Evolutionary conservation across 768 basidiomycete genomes (phyloP).

Genomic region (Mycena vitilis): DNA sequence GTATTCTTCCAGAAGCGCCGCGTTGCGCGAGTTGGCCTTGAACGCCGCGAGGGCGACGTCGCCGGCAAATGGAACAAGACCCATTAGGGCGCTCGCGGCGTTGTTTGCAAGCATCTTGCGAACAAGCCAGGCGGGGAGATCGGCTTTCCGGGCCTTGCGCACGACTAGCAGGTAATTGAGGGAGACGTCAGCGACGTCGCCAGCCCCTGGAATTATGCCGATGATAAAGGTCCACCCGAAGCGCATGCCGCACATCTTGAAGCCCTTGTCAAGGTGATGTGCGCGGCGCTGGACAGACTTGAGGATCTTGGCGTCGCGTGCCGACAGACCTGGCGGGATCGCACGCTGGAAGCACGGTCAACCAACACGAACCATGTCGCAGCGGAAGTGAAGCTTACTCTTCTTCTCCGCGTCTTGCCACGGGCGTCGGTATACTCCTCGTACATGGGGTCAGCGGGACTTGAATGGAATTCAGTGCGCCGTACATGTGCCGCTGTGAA

Average conservation of each 20-base stretch:
- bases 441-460: constrained; percentile 80
- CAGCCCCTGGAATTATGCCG: constrained; percentile 76
- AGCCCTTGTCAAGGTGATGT: constrained; percentile 89
- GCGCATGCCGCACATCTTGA: constrained; percentile 80
- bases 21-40: constrained; percentile 93
- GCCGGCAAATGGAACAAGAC: constrained; percentile 77
- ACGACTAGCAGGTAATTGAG: constrained; percentile 85
- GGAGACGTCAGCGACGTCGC: constrained; percentile 69
- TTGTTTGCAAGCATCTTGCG: constrained; percentile 84
- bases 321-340: constrained; percentile 79
- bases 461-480: not conserved
- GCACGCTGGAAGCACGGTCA: constrained; percentile 62
- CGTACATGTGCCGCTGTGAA: too few species aligned
- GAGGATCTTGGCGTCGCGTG: constrained; percentile 80
- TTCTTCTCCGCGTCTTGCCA: constrained; percentile 67
- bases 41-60: constrained; percentile 81
- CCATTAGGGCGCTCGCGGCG: constrained; percentile 71
- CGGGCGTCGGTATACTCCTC: constrained; percentile 67
- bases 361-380: constrained; percentile 6
- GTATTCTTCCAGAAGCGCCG: constrained; percentile 86
- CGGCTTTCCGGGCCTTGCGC: constrained; percentile 78
- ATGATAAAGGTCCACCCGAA: constrained; percentile 92
- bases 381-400: constrained; percentile 54
- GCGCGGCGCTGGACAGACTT: constrained; percentile 81
- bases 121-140: constrained; percentile 74